Evolutionary conservation across 2,329 filamentous ascomycete genomes (phyloP).

Genomic region (Setomelanomma holmii): DNA sequence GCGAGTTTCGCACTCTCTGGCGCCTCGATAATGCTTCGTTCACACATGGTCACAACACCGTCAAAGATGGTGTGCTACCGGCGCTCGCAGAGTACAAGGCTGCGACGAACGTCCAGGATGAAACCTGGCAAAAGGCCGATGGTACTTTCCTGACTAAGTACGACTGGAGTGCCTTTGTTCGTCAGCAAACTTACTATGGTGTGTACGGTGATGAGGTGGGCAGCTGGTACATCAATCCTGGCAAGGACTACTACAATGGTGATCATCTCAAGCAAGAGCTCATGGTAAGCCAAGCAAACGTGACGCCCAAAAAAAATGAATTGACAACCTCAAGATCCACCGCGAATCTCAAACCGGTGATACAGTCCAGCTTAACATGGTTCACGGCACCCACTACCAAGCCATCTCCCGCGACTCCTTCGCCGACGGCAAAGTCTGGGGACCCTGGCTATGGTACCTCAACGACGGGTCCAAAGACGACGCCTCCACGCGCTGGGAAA

Average conservation of each 20-base stretch:
- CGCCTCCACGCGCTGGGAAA: conserved; percentile 47
- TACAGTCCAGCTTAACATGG: conserved; percentile 62
- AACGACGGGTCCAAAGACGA: conserved; percentile 58
- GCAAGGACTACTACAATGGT: conserved; percentile 62
- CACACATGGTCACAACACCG: conserved; percentile 54
- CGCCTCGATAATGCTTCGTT: conserved; percentile 59
- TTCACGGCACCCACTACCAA: conserved; percentile 58
- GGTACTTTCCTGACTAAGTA: conserved; percentile 63
- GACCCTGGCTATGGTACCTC: conserved; percentile 51
- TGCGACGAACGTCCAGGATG: conserved; percentile 61
- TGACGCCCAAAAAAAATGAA: too few species aligned
- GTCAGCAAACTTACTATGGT: conserved; percentile 56
- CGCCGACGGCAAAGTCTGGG: conserved; percentile 48
- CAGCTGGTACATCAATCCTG: conserved; percentile 59
- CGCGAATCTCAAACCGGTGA: conserved; percentile 60
- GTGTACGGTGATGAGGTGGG: conserved; percentile 59
- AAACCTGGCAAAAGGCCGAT: conserved; percentile 59
- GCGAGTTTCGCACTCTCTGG: conserved; percentile 60
- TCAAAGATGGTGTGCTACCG: conserved; percentile 56
- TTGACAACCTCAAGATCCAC: conserved; percentile 49
- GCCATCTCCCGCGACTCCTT: conserved; percentile 39
- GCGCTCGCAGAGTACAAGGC: conserved; percentile 52
- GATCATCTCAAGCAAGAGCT: conserved; percentile 62
- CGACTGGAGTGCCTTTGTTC: conserved; percentile 52
- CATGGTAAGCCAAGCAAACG: conserved; percentile 45